Evolutionary conservation across 305 asterid species (phyloP), one percentile per base, ranked within the genome.

Genomic region (Nicotiana rustica): DNA sequence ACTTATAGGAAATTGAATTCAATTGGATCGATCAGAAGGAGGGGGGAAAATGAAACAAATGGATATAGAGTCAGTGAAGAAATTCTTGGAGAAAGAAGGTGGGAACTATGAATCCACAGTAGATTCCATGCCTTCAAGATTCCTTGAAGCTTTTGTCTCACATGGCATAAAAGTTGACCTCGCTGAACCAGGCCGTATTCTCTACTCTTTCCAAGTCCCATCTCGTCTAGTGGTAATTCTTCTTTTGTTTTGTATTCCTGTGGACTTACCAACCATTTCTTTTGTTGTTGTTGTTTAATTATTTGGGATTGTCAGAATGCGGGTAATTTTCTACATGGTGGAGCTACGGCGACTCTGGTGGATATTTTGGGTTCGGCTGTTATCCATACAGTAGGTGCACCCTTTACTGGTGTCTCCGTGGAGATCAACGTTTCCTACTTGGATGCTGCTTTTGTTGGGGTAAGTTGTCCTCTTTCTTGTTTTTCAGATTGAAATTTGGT

Each of bases 371-470:
- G 99, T 0, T 91, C 98, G 31, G 97, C 96, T 38, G 98, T 80
- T 36, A 76, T 96, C 35, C 78, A n/a, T 84, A 88, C 99, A 10
- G 82, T 84, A 85, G 97, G 98, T 15, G 88, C 87, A 80, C 87
- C 86, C 17, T 25, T 70, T 5, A 82, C 90, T 2, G 98, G 99
- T 15, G 98, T 94, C 55, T 94, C 98, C 17, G 95, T 96, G 3
- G 97, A 96, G 90, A 96, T 96, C 86, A 92, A 85, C 10, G 93
- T 96, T 83, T 92, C 99, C 7, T 96, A 94, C 88, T 85, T 96
- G 90, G 89, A 84, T 83, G 93, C 90, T 79, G 98, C 98, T 84
- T 83, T n/a, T 88, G 88, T 88, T 82, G 98, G 97, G 71, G 98
- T 96, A 85, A 86, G 95, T 87, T 6, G 35, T 29, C 15, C 55